A percentile compares a stretch with the other conserved stretches of the same genome.
These are phyloP conservation scores for Cryptococcus deneoformans DNA, from an alignment of 1,284 basidiomycete genomes.

Conservation along the genomic window DNA sequence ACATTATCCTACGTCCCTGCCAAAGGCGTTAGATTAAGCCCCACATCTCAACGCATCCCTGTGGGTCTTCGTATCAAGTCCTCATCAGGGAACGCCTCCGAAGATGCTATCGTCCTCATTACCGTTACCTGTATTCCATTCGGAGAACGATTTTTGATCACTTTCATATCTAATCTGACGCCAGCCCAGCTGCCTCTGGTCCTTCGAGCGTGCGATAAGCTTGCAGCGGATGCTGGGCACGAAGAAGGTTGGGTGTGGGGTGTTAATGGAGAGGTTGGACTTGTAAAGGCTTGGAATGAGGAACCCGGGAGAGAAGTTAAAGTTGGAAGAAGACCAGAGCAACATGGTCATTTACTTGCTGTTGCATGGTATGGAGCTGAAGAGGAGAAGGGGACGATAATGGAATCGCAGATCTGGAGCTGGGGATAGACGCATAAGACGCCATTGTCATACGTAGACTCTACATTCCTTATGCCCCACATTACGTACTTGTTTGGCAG, in stretches of 20 bases:
- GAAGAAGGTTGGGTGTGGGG: constrained; percentile 22
- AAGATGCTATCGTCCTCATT: constrained; percentile 17
- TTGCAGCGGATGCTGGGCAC: constrained; percentile 9
- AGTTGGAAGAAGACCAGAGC: constrained; percentile 11
- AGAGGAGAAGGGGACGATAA: constrained; percentile 13
- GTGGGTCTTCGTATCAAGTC: constrained; percentile 11
- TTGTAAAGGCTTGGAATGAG: constrained; percentile 17
- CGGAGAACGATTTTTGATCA: constrained; percentile 18
- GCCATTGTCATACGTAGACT: too few relatives aligned
- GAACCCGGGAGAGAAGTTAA: constrained; percentile 8
- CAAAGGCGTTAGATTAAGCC: constrained; percentile 1
- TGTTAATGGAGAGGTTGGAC: background rate
- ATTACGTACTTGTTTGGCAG: too few relatives aligned
- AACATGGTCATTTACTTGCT: constrained; percentile 24
- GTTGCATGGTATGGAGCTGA: constrained; percentile 28
- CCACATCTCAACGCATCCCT: constrained; percentile 3
- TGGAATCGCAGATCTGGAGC: constrained; percentile 27
- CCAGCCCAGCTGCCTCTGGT: constrained; percentile 16
- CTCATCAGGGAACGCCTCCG: background rate
- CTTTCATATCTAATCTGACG: constrained; percentile 16
- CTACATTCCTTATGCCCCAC: too few relatives aligned
- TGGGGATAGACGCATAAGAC: constrained; percentile 9
- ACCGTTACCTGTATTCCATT: background rate
- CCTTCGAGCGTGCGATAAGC: constrained; percentile 19
- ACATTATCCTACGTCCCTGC: constrained; percentile 12